Conservation (phyloP, 2,329 filamentous ascomycete species). For the Arthrocladium fulminans region DNA sequence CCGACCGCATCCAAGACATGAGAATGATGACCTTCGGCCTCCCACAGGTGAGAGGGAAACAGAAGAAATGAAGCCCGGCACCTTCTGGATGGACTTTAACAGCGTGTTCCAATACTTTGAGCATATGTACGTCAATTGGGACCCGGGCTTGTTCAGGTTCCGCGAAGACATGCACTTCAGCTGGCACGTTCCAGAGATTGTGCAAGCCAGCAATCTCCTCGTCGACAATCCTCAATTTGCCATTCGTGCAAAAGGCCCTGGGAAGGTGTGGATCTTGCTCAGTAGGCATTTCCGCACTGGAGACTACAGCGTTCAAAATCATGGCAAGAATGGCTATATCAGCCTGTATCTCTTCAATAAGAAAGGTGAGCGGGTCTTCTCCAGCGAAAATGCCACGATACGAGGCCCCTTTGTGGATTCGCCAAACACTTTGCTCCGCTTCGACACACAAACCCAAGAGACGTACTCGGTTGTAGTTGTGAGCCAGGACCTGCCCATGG, state of each 20-base stretch:
- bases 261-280: constrained; percentile 72
- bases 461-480: constrained; percentile 61
- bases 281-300: constrained; percentile 74
- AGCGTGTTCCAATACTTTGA: constrained; percentile 87
- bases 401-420: constrained; percentile 87
- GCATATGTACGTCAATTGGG: constrained; percentile 96
- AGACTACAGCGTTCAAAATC: constrained; percentile 45
- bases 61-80: constrained; percentile 48
- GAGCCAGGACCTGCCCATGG: constrained; percentile 66
- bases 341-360: constrained; percentile 73
- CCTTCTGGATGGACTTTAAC: constrained; percentile 87
- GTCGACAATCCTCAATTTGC: constrained; percentile 58
- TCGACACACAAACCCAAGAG: constrained; percentile 49
- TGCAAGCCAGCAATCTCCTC: constrained; percentile 13
- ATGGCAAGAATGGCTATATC: constrained; percentile 65
- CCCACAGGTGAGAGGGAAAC: constrained; percentile 12
- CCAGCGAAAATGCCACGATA: constrained; percentile 62
- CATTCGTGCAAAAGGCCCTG: constrained; percentile 45
- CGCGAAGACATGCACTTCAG: constrained; percentile 84
- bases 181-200: constrained; percentile 56
- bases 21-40: constrained; percentile 5
- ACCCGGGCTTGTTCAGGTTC: constrained; percentile 69
- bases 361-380: constrained; percentile 60
- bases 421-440: constrained; percentile 75
- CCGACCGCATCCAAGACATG: constrained; percentile 14